Evolutionary conservation across 2,329 filamentous ascomycete genomes (phyloP), one percentile per base, ranked within the genome.

Genomic region (Fusarium devonianum): DNA sequence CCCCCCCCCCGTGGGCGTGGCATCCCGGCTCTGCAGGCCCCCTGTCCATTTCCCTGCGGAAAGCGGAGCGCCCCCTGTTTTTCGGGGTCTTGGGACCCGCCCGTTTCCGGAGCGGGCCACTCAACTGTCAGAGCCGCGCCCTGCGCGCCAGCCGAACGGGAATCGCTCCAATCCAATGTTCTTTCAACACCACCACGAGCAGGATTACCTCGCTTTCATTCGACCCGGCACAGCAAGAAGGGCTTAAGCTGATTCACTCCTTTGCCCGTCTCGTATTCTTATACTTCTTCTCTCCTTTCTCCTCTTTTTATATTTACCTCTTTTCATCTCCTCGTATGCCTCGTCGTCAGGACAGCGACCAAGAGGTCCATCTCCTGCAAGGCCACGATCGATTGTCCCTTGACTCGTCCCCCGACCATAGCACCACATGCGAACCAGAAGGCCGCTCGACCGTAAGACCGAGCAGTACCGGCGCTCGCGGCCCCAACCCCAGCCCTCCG

Each of bases 381-480:
- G 48, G 42, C 26, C 25, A 57, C 52, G 50, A 65, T 37, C 36
- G 49, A 48, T 18, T 50, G 26, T 57, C 53, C 21, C 28, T 23
- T 39, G 46, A 60, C 18, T 52, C 55, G 7, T 21, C 38, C 49
- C 53, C 48, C 53, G 43, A 63, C 52, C 45, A 60, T 48, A 32
- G 49, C 44, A 53, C 58, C 66, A 67, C 63, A 69, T 70, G 67
- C 65, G 41, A 54, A 42, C 53, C 49, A 48, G 51, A 56, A 16
- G 41, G 40, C 21, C 52, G 48, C 36, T 50, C 50, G 29, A 54
- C 33, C 58, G 58, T 42, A 62, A 63, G 50, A 57, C 38, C 51
- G 59, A 66, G 46, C 45, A 53, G 55, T 64, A 55, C 60, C 62
- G 66, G 65, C 46, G 50, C 40, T 41, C 61, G 36, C 51, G 53